A percentile compares a stretch with the other conserved stretches of the same genome.
phyloP scores from a whole-genome alignment of 2,329 filamentous ascomycete species.

The Septoria linicola region DNA sequence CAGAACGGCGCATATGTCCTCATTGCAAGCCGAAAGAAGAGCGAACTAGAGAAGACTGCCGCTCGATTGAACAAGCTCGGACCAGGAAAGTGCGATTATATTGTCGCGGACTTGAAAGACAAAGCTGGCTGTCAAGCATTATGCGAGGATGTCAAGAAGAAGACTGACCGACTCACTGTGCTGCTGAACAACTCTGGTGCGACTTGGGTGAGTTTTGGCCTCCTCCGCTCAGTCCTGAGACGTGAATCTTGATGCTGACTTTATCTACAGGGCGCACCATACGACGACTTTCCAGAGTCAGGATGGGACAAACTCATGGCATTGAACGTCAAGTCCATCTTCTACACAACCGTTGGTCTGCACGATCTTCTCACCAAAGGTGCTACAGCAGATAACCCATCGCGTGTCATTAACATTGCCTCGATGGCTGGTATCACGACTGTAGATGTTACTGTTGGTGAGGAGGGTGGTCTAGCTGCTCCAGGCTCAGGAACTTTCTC shows the following conservation, averaged over 20 bases:
- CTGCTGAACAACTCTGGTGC: conserved; percentile 51
- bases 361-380: conserved; percentile 46
- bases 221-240: background rate
- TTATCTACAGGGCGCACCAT: conserved; percentile 49
- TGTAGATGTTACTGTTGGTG: conserved; percentile 47
- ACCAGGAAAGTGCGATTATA: conserved; percentile 47
- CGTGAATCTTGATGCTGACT: background rate
- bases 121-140: conserved; percentile 46
- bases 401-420: conserved; percentile 49
- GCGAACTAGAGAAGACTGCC: conserved; percentile 46
- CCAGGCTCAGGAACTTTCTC: conserved; percentile 44
- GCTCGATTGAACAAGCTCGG: conserved; percentile 46
- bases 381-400: conserved; percentile 43
- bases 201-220: conserved; percentile 29
- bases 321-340: conserved; percentile 40
- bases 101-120: conserved; percentile 46
- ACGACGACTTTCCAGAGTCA: conserved; percentile 57
- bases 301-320: conserved; percentile 58
- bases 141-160: conserved; percentile 45
- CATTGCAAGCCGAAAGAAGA: conserved; percentile 48
- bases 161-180: conserved; percentile 48
- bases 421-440: conserved; percentile 48
- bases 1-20: conserved; percentile 43
- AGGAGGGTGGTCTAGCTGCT: conserved; percentile 52
- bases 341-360: conserved; percentile 50